Conservation (phyloP, 2,329 filamentous ascomycete species). For the Phoma sp. region DNA sequence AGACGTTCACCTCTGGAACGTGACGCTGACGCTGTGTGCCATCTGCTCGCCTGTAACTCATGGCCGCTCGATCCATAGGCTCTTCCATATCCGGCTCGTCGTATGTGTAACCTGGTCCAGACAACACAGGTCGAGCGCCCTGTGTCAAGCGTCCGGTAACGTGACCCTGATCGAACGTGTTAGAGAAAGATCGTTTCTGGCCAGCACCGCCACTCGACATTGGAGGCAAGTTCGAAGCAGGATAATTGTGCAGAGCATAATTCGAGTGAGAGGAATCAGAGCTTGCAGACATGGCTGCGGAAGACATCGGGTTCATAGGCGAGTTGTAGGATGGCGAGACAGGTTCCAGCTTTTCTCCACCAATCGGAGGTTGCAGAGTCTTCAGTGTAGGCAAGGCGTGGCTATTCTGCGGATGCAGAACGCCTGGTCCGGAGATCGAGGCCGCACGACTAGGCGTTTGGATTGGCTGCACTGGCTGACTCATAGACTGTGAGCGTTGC, state of each 20-base stretch:
- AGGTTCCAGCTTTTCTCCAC: conserved; percentile 49
- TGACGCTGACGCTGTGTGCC: conserved; percentile 49
- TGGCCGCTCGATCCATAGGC: conserved; percentile 45
- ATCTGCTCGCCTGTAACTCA: conserved; percentile 57
- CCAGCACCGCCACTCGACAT: conserved; percentile 29
- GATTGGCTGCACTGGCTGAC: conserved; percentile 41
- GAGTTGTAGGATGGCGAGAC: conserved; percentile 53
- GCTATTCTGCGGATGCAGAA: conserved; percentile 39
- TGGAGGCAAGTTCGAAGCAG: conserved; percentile 33
- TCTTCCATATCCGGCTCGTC: conserved; percentile 50
- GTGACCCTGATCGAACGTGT: conserved; percentile 53
- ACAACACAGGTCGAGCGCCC: conserved; percentile 51
- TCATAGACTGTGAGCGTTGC: conserved; percentile 45
- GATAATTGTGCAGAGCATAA: conserved; percentile 37
- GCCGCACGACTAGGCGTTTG: conserved; percentile 42
- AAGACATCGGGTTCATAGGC: conserved; percentile 40
- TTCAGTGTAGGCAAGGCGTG: conserved; percentile 53
- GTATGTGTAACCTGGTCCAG: conserved; percentile 39
- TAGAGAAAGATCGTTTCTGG: conserved; percentile 55
- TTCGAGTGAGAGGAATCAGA: conserved; percentile 36
- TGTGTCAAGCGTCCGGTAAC: conserved; percentile 52
- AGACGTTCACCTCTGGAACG: conserved; percentile 43
- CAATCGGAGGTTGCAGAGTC: conserved; percentile 44
- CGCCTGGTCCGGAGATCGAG: conserved; percentile 33
- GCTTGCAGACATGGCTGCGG: conserved; percentile 41